Conservation (phyloP, 106 monocot genomes). For the Alisma plantagoaquatica region DNA sequence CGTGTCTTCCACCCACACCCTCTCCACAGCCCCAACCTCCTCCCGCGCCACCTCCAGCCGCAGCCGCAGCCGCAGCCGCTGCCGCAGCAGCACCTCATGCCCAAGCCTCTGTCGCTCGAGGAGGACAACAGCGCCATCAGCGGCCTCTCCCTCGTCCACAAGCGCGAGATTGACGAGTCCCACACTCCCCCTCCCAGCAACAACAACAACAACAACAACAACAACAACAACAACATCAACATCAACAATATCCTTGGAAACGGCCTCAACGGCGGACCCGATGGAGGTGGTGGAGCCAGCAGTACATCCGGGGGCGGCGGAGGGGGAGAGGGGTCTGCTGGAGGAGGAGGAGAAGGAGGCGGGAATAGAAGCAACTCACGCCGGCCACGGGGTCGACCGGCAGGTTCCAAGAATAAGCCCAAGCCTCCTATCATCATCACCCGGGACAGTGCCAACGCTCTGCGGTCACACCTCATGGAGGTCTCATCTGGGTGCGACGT, state of each 20-base stretch:
- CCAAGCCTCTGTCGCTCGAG: neutral
- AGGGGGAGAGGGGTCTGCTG: too few relatives aligned
- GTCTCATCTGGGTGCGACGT: slow-evolving; percentile 8
- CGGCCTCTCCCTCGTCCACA: neutral
- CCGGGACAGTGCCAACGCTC: slow-evolving; percentile 9
- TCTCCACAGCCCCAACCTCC: too few relatives aligned
- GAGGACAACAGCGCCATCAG: slow-evolving; percentile 4
- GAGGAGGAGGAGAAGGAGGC: neutral
- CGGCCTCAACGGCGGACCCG: slow-evolving; percentile 2
- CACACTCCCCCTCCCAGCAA: neutral
- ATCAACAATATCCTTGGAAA: neutral
- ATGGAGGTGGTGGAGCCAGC: neutral
- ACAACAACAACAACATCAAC: neutral
- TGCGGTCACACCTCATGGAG: slow-evolving; percentile 16
- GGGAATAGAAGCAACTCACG: neutral
- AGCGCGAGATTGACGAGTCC: neutral
- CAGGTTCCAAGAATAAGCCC: slow-evolving; percentile 20
- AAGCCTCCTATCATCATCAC: slow-evolving; percentile 13
- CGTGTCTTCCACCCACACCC: neutral
- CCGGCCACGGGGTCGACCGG: slow-evolving; percentile 11
- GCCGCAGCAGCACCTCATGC: neutral
- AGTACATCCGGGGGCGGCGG: too few relatives aligned
- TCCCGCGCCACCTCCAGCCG: too few relatives aligned
- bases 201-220: neutral
- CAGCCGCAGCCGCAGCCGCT: too few relatives aligned